These are phyloP conservation scores for Phytopythium litorale DNA, from an alignment of 352 stramenopile species.

Conservation along the genomic window DNA sequence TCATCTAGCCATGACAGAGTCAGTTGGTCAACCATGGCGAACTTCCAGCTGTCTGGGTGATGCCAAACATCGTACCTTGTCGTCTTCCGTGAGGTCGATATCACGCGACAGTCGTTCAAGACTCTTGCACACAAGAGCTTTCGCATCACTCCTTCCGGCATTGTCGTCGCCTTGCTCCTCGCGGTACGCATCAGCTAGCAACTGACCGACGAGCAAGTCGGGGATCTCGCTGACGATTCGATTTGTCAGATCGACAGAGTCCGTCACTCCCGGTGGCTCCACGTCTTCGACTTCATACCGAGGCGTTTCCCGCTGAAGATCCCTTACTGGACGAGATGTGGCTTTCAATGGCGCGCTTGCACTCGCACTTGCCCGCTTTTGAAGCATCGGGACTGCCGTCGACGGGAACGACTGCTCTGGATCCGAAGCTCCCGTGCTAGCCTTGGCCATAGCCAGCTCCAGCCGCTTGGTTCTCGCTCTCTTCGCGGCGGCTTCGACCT, in stretches of 20 bases:
- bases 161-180: background rate
- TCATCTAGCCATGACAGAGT: background rate
- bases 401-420: background rate
- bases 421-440: background rate
- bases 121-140: conserved; percentile 18
- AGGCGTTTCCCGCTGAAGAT: background rate
- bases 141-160: background rate
- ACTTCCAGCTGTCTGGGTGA: background rate
- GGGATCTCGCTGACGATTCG: conserved; percentile 7
- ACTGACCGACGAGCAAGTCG: conserved; percentile 29
- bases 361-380: background rate
- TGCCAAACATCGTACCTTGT: conserved; percentile 12
- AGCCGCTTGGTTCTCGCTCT: background rate
- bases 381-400: background rate
- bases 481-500: background rate
- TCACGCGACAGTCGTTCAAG: conserved; percentile 25
- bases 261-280: background rate
- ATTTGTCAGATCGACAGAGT: conserved; percentile 7
- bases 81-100: conserved; percentile 10
- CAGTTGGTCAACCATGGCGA: background rate
- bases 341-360: background rate
- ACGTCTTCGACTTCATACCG: conserved; percentile 2
- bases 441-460: background rate
- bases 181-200: conserved; percentile 14
- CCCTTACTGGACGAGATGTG: background rate